phyloP scores from a whole-genome alignment of 805 yeast genomes.

The Yarrowia porcina region DNA sequence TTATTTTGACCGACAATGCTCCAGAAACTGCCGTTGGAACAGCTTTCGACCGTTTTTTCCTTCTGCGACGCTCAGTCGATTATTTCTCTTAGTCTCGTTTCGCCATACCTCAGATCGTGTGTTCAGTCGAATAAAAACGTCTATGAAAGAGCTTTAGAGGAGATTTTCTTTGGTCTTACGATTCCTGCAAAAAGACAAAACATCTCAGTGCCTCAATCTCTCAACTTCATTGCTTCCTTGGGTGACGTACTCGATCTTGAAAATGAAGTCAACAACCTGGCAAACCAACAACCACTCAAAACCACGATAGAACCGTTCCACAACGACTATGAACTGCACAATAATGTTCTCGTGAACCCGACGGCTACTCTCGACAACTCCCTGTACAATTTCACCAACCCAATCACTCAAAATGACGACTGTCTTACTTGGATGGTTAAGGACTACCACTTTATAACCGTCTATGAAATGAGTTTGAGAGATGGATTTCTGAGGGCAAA shows the following conservation, averaged over 20 bases:
- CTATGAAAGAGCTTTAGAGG: not conserved
- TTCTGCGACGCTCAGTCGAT: not conserved
- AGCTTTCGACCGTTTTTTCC: not conserved
- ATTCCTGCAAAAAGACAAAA: too few relatives aligned
- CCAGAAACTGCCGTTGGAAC: slow-evolving; percentile 3
- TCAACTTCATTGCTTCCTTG: slow-evolving; percentile 1
- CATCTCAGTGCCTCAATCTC: not conserved
- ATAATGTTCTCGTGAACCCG: slow-evolving; percentile 7
- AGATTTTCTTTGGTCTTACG: not conserved
- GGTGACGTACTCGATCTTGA: not conserved
- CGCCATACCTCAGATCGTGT: not conserved
- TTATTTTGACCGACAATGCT: not conserved
- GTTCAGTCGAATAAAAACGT: not conserved
- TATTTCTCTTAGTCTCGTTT: not conserved
- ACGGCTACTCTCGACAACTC: not conserved
- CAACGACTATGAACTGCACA: slow-evolving; percentile 1
- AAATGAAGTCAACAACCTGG: not conserved
- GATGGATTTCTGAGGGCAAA: not conserved
- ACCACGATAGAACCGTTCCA: not conserved
- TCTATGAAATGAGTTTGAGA: slow-evolving; percentile 3
- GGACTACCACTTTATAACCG: not conserved
- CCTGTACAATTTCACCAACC: slow-evolving; percentile 13
- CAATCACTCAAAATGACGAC: not conserved
- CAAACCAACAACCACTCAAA: not conserved
- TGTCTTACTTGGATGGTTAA: not conserved